Base-by-base conservation (phyloP, 2,329 filamentous ascomycete species). In the Diaporthe helianthi region DNA sequence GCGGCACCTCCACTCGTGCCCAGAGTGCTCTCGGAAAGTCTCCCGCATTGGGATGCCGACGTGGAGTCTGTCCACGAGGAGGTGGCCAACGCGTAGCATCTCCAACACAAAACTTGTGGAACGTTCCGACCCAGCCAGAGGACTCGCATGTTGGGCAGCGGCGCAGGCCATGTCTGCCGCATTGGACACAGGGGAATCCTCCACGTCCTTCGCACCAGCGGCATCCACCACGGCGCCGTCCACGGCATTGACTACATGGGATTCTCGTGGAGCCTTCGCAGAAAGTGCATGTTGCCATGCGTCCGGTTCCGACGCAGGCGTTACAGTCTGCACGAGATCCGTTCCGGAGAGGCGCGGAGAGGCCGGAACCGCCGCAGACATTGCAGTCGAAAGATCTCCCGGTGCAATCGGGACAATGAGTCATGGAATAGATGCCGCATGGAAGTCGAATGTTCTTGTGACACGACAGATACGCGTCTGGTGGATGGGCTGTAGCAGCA, bases 101-200 rank as follows among this genome's bases (percentile, higher is more conserved):
- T 9, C 41, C 41, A 4, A n/a, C 1, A n/a, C 41, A 44, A 8
- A 44, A 44, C 6, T 44, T 17, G 17, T n/a, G 17, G 4, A 44
- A 44, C 17, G 17, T 8, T 1, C 41, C 41, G 2, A n/a, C 17
- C 41, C 41, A 44, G 41, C 41, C 41, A 19, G 6, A 1, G 1
- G 41, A 19, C 2, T 44, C 17, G 41, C 41, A 44, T 1, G 3
- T 13, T 17, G 41, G 41, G 41, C 41, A n/a, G 41, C 17, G 41
- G 1, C 41, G 17, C 7, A 6, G 4, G 19, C 41, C 41, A 7
- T n/a, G 15, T 0, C 6, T 9, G 17, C n/a, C 17, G 17, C 41
- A 44, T 1, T 2, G 6, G 41, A 0, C 3, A 9, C 41, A 44
- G 17, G 7, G 1, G 1, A 44, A 3, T 17, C 2, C 3, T 19